Base-by-base conservation (phyloP, 2,329 filamentous ascomycete species). In the Monosporascus sp. region DNA sequence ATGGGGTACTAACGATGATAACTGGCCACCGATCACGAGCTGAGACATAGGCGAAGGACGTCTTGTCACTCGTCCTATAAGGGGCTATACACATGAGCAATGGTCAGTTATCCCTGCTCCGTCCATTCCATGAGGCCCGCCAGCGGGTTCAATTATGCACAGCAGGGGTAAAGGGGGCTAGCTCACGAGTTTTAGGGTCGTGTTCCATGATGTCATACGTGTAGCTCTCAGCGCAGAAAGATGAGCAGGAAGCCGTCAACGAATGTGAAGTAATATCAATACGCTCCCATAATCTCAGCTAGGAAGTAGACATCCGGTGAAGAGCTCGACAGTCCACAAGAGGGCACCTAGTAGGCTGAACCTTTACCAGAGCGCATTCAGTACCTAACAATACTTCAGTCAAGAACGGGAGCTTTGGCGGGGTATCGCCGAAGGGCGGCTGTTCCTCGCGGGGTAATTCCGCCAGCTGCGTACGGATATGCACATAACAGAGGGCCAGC, bases 1-100 rank as follows among this genome's bases (percentile, higher is more conserved):
- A 6, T 9, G 31, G 49, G 22, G n/a, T 47, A 67, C 81, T 68
- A 64, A 95, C 90, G 63, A 99, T 75, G 67, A 99, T 99, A 52
- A 96, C 79, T 17, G 94, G 94, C 94, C 93, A 99, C 69, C 94
- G 81, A 60, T 91, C 87, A 65, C 87, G 81, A 37, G 90, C 93
- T 8, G 94, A 96, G 55, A 85, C 78, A 70, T 85, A 90, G 50
- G 89, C 94, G 68, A 97, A 97, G 47, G 91, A 97, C 43, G 80
- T 88, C 64, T 82, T 83, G 75, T 97, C 92, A 63, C 81, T 84
- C 38, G 91, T 97, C 62, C 78, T 80, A 69, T 87, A 95, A 56
- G 83, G 84, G 47, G 87, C 89, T 95, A 63, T 52, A 57, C 31
- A 31, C 24, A 24, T 25, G 27, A 20, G 20, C 49, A 55, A 54